Evolutionary conservation across 352 stramenopile species (phyloP).

Genomic region (Achlya hypogyna): DNA sequence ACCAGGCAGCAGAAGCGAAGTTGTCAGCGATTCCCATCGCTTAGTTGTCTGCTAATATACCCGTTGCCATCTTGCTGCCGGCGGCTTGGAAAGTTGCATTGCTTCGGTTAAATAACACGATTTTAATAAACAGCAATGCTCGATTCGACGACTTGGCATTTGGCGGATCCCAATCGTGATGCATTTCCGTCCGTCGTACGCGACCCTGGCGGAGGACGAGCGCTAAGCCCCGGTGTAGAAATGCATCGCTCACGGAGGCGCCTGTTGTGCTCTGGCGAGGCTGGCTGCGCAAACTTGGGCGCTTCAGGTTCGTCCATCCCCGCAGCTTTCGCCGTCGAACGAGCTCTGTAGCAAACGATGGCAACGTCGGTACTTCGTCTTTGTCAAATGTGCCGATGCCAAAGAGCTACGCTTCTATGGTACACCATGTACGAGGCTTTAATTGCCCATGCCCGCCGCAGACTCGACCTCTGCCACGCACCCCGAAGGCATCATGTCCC

Average conservation of each 20-base stretch:
- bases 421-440: background rate
- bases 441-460: constrained; percentile 12
- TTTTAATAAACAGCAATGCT: background rate
- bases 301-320: constrained; percentile 34
- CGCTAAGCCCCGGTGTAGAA: background rate
- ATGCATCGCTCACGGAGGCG: too few relatives aligned
- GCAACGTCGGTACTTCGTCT: constrained; percentile 69
- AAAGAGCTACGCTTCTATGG: constrained; percentile 74
- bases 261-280: constrained; percentile 62
- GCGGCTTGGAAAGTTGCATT: too few relatives aligned
- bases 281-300: constrained; percentile 76
- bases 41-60: too few relatives aligned
- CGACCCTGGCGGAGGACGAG: background rate
- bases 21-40: too few relatives aligned
- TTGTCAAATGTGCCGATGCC: constrained; percentile 52
- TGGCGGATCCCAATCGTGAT: too few relatives aligned
- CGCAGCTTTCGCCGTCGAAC: too few relatives aligned
- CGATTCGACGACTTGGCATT: too few relatives aligned
- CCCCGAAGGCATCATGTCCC: constrained; percentile 61
- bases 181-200: background rate
- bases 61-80: too few relatives aligned
- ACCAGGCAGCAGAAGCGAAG: too few relatives aligned
- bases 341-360: constrained; percentile 37
- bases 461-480: constrained; percentile 47
- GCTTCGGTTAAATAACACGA: too few relatives aligned